Base-by-base conservation (phyloP, 1,139 yeast genomes). In the Pichia sp. region DNA sequence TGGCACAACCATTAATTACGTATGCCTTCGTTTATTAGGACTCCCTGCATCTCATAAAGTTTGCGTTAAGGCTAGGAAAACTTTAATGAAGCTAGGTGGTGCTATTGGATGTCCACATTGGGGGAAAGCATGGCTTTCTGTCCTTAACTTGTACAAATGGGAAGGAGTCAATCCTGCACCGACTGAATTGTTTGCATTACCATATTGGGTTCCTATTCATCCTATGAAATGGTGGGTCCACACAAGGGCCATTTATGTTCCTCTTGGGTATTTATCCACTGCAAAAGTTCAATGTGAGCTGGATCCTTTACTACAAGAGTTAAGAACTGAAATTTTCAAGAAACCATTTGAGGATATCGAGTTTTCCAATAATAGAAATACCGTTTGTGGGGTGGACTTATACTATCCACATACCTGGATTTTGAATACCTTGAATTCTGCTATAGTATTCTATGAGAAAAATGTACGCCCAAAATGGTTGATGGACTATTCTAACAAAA, bases 211-310 rank as follows among this genome's bases (percentile, higher is more conserved):
- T 3, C 94, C 96, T 0, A 66, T 87, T 28, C 98, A 91, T 55
- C 98, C 99, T 1, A 94, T 91, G 21, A 72, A 86, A 54, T 93
- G 97, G 98, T 93, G 99, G 99, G 96, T 91, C 20, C 99, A 93
- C 54, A 91, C 96, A 0, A 66, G 99, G 40, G 96, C 94, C 1
- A 86, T 93, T 23, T 91, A 88, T 52, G 61, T 85, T 31, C 94
- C 97, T 0, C 66, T 88, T 52, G 93, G 96, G 13, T 91, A 88
- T 55, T 58, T 91, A 11, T 74, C 83, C 16, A 67, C 86, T 33
- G 69, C 72, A 27, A 60, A 64, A 38, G 66, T 69, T 13, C 64
- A 67, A 40, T 80, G 85, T 54, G 72, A 70, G 10, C 55, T 82
- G 35, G 82, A 77, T 44, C 82, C 84, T 0, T 60, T 91, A 26